A percentile compares a stretch with the other conserved stretches of the same genome.
These are phyloP conservation scores for Brassica nigra DNA, from an alignment of 345 rosid species.

Conservation along the genomic window DNA sequence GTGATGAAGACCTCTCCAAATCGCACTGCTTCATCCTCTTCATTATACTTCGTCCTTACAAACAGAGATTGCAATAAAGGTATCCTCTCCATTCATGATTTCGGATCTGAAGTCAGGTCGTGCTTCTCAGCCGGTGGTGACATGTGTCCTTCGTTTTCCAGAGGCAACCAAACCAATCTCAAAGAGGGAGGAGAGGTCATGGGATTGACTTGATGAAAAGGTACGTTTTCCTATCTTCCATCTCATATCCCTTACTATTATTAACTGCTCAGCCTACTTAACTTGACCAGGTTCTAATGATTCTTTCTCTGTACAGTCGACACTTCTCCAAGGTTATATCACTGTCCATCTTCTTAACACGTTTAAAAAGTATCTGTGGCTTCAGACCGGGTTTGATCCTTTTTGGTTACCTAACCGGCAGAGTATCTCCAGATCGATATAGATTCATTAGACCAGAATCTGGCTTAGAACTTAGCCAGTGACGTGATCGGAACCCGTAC, in stretches of 20 bases:
- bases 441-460: slow-evolving; percentile 82
- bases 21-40: background rate
- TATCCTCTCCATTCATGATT: background rate
- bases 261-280: background rate
- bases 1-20: background rate
- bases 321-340: background rate
- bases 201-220: background rate
- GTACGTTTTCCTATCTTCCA: background rate
- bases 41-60: background rate
- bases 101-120: background rate
- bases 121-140: background rate
- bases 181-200: background rate
- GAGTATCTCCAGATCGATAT: slow-evolving; percentile 82
- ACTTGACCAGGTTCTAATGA: no score
- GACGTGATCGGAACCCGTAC: slow-evolving; percentile 61
- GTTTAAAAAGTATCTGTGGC: no score
- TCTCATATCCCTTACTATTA: background rate
- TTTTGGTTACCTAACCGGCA: slow-evolving; percentile 77
- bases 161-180: background rate
- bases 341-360: background rate
- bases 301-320: background rate
- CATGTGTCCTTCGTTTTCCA: no score
- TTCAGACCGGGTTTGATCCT: slow-evolving; percentile 69
- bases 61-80: background rate
- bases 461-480: slow-evolving; percentile 81